These are phyloP conservation scores for Odontarrhena argentea DNA, from an alignment of 345 rosid species.

Conservation along the genomic window DNA sequence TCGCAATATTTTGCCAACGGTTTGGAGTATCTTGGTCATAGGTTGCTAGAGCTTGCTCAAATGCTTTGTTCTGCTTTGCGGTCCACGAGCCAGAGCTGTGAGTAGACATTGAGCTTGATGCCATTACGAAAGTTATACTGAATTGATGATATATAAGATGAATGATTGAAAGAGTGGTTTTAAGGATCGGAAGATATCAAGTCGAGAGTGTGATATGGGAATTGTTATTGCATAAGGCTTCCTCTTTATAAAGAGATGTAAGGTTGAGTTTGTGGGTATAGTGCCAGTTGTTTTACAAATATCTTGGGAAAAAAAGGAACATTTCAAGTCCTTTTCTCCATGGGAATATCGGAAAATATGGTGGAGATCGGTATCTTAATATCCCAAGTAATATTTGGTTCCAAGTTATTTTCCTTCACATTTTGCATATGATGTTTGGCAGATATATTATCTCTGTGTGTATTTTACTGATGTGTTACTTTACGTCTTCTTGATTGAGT, in stretches of 20 bases:
- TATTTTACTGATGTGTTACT: conserved; percentile 8
- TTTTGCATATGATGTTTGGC: conserved; percentile 8
- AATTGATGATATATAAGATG: not conserved
- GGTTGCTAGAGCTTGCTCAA: conserved; percentile 78
- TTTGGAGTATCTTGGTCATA: conserved; percentile 85
- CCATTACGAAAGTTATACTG: conserved; percentile 41
- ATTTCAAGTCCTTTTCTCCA: conserved; percentile 61
- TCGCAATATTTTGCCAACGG: conserved; percentile 86
- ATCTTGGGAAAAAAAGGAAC: conserved; percentile 42
- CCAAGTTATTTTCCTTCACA: not conserved
- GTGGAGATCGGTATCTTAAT: conserved; percentile 46
- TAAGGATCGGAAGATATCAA: not conserved
- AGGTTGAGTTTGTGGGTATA: conserved; percentile 10
- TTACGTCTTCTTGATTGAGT: conserved; percentile 21
- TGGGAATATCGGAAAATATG: conserved; percentile 28
- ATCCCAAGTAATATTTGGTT: not conserved
- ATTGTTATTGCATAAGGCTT: conserved; percentile 42
- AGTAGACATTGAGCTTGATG: conserved; percentile 74
- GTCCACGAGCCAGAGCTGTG: conserved; percentile 68
- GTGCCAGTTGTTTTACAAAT: conserved; percentile 46
- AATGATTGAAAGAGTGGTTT: not conserved
- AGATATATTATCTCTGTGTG: not conserved
- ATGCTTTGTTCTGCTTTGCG: conserved; percentile 76
- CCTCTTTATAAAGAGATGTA: conserved; percentile 57
- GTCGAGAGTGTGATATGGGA: conserved; percentile 41